A percentile compares a stretch with the other conserved stretches of the same genome.
phyloP scores from a whole-genome alignment of 2,329 filamentous ascomycete genomes.

The Colletotrichum ledebouriae region DNA sequence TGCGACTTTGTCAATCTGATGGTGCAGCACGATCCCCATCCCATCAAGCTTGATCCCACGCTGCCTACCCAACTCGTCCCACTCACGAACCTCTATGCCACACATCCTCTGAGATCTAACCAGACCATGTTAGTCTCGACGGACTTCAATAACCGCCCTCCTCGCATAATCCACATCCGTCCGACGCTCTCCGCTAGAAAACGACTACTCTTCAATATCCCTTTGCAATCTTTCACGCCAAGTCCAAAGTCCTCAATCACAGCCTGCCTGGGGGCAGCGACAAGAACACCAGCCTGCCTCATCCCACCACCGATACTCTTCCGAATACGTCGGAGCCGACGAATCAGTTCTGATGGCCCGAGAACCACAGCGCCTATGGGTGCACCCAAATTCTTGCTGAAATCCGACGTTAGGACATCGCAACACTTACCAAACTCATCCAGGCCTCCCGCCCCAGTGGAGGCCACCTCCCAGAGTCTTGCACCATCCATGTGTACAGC shows the following conservation, averaged over 20 bases:
- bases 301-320: constrained; percentile 86
- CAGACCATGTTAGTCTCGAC: constrained; percentile 86
- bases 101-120: constrained; percentile 55
- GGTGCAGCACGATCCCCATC: constrained; percentile 35
- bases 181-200: constrained; percentile 68
- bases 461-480: constrained; percentile 64
- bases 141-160: constrained; percentile 73
- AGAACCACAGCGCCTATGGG: constrained; percentile 64
- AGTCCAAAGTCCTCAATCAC: constrained; percentile 82
- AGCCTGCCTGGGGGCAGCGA: constrained; percentile 80
- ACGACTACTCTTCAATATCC: constrained; percentile 67
- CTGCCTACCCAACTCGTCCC: constrained; percentile 22
- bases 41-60: constrained; percentile 31
- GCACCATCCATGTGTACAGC: constrained; percentile 66
- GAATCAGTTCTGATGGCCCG: constrained; percentile 66
- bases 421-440: constrained; percentile 59
- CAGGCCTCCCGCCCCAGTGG: constrained; percentile 58
- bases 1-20: constrained; percentile 31
- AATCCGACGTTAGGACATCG: constrained; percentile 71
- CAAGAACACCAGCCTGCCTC: constrained; percentile 81
- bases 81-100: not conserved
- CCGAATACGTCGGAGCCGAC: constrained; percentile 79
- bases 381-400: constrained; percentile 67
- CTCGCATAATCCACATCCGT: constrained; percentile 72
- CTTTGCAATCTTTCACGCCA: constrained; percentile 50